phyloP scores from a whole-genome alignment of 257 asterid species.

The Eucommia ulmoides region DNA sequence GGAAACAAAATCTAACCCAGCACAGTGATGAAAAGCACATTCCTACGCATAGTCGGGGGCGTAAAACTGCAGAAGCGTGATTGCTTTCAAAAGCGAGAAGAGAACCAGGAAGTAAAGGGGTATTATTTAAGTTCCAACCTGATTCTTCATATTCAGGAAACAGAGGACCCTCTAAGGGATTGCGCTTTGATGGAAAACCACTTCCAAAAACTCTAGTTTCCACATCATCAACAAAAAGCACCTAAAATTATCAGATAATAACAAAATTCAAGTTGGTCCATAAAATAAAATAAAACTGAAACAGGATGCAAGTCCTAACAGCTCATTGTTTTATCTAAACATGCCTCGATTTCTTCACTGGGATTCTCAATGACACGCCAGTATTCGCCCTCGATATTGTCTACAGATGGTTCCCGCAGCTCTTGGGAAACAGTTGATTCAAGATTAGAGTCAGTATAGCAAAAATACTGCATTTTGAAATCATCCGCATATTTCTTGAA shows the following conservation, averaged over 20 bases:
- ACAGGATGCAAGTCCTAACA: no score
- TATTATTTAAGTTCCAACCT: slow-evolving; percentile 79
- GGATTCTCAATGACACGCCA: slow-evolving; percentile 78
- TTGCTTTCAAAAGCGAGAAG: slow-evolving; percentile 52
- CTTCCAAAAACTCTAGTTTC: slow-evolving; percentile 27
- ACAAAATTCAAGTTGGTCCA: no score
- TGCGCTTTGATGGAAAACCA: slow-evolving; percentile 35
- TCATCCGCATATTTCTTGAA: slow-evolving; percentile 60
- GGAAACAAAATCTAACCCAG: slow-evolving; percentile 54
- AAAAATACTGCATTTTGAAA: slow-evolving; percentile 62
- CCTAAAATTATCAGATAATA: slow-evolving; percentile 39
- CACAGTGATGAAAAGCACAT: slow-evolving; percentile 76
- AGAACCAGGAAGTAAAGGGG: slow-evolving; percentile 52
- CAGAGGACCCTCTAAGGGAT: slow-evolving; percentile 15
- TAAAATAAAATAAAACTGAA: no score
- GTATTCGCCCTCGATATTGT: slow-evolving; percentile 69
- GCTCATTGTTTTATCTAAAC: slow-evolving; percentile 6
- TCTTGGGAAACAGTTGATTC: slow-evolving; percentile 3
- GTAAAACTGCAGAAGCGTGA: slow-evolving; percentile 22
- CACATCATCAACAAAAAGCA: slow-evolving; percentile 38
- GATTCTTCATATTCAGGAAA: slow-evolving; percentile 32
- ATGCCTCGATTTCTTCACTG: slow-evolving; percentile 72
- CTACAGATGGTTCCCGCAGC: slow-evolving; percentile 28
- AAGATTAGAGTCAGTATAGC: slow-evolving; percentile 9
- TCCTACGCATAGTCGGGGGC: slow-evolving; percentile 51